These are phyloP conservation scores for Myochromella boudieri DNA, from an alignment of 768 basidiomycete genomes.

Conservation along the genomic window DNA sequence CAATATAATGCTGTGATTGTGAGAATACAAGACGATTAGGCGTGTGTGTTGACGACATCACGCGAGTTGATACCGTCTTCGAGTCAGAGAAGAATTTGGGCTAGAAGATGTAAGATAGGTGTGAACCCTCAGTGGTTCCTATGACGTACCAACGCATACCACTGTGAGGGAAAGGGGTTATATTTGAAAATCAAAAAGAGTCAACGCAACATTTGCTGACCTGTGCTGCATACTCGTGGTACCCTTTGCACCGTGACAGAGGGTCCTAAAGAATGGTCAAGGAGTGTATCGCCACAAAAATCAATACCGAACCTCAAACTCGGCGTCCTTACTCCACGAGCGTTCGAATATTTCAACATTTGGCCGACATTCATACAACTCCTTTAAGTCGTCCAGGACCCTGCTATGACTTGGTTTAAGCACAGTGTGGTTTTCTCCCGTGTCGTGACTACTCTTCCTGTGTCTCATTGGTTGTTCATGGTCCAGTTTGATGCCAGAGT, in stretches of 20 bases:
- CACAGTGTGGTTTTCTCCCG: slow-evolving; percentile 31
- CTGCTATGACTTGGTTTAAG: slow-evolving; percentile 42
- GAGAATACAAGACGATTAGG: slow-evolving; percentile 63
- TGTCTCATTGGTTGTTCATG: slow-evolving; percentile 31
- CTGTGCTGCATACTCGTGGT: slow-evolving; percentile 51
- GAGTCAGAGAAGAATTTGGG: slow-evolving; percentile 54
- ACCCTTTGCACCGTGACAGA: slow-evolving; percentile 47
- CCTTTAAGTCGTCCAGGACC: slow-evolving; percentile 57
- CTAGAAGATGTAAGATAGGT: slow-evolving; percentile 28
- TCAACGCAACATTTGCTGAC: slow-evolving; percentile 30
- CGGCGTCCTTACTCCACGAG: slow-evolving; percentile 53
- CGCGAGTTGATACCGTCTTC: slow-evolving; percentile 46
- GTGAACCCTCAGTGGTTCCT: not conserved
- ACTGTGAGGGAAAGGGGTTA: slow-evolving; percentile 33
- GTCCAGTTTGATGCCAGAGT: slow-evolving; percentile 51
- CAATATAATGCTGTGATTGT: slow-evolving; percentile 62
- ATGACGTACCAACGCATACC: slow-evolving; percentile 52
- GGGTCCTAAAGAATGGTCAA: slow-evolving; percentile 41
- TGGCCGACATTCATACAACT: slow-evolving; percentile 57
- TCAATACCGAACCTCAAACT: slow-evolving; percentile 45
- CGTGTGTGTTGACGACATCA: slow-evolving; percentile 56
- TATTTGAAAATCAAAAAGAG: not conserved
- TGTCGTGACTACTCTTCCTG: slow-evolving; percentile 36
- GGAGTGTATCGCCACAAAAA: not conserved
- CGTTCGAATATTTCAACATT: slow-evolving; percentile 51